Evolutionary conservation across 129 eudicot genomes (phyloP), one percentile per base, ranked within the genome.

Genomic region (Ambrosia artemisiifolia): DNA sequence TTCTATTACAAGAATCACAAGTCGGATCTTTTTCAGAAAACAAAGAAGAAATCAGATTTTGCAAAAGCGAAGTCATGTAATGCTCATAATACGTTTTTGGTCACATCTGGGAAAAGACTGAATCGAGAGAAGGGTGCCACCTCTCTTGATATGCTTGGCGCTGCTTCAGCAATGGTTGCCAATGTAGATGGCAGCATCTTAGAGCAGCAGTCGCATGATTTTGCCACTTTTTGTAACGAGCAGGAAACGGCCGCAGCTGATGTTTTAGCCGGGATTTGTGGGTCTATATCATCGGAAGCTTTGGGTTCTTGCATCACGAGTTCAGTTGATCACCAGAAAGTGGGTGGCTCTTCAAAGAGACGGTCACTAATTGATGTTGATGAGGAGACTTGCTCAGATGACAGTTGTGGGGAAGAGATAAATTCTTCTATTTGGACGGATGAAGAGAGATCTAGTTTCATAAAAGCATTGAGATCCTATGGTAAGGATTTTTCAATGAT

Each of bases 231-330:
- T 18, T 71, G 83, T 51, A 80, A 64, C 69, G 99, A 88, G 70
- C 85, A 85, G 60, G 99, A 95, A 76, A 83, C 91, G 8, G 88
- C 71, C n/a, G 96, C 99, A 60, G 99, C 97, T 13, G 97, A 91
- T 86, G 97, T 91, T 2, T 83, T 95, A 83, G 99, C 99, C 11
- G 97, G 97, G 63, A 95, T 95, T 35, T 91, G 96, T 78, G 95
- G 95, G 63, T 88, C 99, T 36, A 51, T 91, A n/a, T 95, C 99
- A 16, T 88, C 99, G 18, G 99, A 95, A 85, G 96, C 99, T 47
- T 83, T 91, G 88, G 86, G 97, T 78, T 95, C 99, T 69, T 95
- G 97, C 83, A 81, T 90, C 65, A 94, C 97, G 2, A 94, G 91
- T 62, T 86, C 87, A 2, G 79, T 83, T 42, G 99, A 90, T 36